Percentiles rank a stretch among this genome's conserved stretches.
Conservation (phyloP, 768 basidiomycete genomes). For the Russula vinacea region DNA sequence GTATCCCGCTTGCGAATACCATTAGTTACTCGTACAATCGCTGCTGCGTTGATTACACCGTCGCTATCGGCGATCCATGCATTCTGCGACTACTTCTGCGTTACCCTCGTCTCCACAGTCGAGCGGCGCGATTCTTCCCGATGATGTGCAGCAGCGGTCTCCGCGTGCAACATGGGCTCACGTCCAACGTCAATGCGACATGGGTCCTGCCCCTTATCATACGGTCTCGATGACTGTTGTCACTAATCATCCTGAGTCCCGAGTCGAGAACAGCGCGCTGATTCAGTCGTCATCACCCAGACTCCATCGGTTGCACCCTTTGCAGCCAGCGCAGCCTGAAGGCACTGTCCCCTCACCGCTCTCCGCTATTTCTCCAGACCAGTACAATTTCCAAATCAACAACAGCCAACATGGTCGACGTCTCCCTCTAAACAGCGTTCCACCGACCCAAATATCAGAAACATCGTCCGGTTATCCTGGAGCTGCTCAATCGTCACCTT, state of each 20-base stretch:
- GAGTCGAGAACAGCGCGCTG: constrained; percentile 47
- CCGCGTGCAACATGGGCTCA: constrained; percentile 30
- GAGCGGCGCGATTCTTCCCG: constrained; percentile 21
- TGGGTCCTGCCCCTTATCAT: constrained; percentile 23
- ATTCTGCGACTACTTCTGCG: constrained; percentile 21
- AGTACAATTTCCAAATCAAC: constrained; percentile 36
- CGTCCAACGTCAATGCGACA: constrained; percentile 30
- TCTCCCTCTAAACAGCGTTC: constrained; percentile 45
- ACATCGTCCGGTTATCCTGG: constrained; percentile 42
- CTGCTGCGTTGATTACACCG: constrained; percentile 6
- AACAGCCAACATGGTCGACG: constrained; percentile 49
- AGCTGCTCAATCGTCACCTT: constrained; percentile 48
- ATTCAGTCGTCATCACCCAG: constrained; percentile 46
- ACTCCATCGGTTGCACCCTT: constrained; percentile 49
- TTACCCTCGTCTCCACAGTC: constrained; percentile 24
- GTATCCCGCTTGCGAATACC: constrained; percentile 19
- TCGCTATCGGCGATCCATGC: constrained; percentile 26
- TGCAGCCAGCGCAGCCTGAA: constrained; percentile 44
- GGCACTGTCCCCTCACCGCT: constrained; percentile 36
- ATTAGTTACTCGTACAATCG: constrained; percentile 23
- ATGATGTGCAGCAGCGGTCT: constrained; percentile 27
- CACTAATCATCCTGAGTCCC: constrained; percentile 18
- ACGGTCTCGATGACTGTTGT: constrained; percentile 17
- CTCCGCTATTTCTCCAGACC: constrained; percentile 52
- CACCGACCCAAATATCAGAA: constrained; percentile 35